Evolutionary conservation across 176 grass and related monocot genomes (phyloP).

Genomic region (Tillandsia leiboldiana): DNA sequence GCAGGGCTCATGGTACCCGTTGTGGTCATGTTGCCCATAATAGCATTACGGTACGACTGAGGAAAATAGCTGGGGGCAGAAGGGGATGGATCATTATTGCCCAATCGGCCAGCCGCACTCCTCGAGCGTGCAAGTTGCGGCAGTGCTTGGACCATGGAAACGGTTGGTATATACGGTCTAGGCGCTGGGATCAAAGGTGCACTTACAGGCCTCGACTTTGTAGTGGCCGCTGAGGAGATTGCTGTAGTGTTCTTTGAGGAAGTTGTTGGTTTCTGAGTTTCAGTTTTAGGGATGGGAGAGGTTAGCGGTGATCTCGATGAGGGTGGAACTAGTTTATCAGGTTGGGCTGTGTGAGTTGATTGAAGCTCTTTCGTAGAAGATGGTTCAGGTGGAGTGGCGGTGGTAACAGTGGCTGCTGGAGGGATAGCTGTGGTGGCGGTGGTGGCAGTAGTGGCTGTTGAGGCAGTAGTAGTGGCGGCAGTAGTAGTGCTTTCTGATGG

Average conservation of each 20-base stretch:
- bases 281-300: conserved; percentile 30
- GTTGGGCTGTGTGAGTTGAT: conserved; percentile 12
- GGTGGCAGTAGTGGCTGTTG: conserved; percentile 18
- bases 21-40: conserved; percentile 54
- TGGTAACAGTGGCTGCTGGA: conserved; percentile 7
- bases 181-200: conserved; percentile 59
- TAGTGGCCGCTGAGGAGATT: conserved; percentile 21
- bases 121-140: conserved; percentile 57
- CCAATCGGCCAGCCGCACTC: conserved; percentile 56
- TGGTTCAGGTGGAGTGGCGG: conserved; percentile 10
- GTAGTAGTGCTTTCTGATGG: conserved; percentile 27
- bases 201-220: conserved; percentile 51
- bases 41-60: conserved; percentile 79
- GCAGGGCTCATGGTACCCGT: conserved; percentile 11
- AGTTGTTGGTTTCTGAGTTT: conserved; percentile 31
- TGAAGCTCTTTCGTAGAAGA: conserved; percentile 36
- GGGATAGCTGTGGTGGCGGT: conserved; percentile 17
- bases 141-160: conserved; percentile 35
- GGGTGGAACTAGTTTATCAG: conserved; percentile 29
- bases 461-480: conserved; percentile 14
- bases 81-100: conserved; percentile 46
- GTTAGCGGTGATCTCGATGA: conserved; percentile 23
- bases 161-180: conserved; percentile 30
- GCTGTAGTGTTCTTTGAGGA: conserved; percentile 18
- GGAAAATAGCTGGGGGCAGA: conserved; percentile 56